These are phyloP conservation scores for Saturnispora dispora DNA, from an alignment of 805 yeast genomes.

Conservation along the genomic window DNA sequence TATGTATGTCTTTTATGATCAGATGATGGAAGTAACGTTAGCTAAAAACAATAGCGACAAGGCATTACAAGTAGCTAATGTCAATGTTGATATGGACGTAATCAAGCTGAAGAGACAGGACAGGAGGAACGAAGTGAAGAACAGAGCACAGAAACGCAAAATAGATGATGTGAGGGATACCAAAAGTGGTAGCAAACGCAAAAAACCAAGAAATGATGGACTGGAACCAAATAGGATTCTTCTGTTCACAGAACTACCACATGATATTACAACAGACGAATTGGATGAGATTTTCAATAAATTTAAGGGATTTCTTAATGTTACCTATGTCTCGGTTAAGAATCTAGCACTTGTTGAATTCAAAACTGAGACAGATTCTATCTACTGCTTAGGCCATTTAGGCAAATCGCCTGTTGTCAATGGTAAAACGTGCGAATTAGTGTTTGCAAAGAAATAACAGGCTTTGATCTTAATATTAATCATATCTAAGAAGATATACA, in stretches of 20 bases:
- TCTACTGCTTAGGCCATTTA: constrained; percentile 17
- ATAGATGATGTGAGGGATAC: constrained; percentile 16
- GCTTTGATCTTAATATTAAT: not conserved
- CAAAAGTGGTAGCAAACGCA: not conserved
- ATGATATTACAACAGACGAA: constrained; percentile 30
- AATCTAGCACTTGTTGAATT: constrained; percentile 79
- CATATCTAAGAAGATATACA: not conserved
- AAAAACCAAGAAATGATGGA: constrained; percentile 1
- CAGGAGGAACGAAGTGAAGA: constrained; percentile 12
- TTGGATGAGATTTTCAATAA: constrained; percentile 39
- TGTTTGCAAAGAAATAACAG: constrained; percentile 25
- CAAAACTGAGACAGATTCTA: constrained; percentile 43
- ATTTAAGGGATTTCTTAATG: constrained; percentile 53
- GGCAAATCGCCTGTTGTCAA: constrained; percentile 16
- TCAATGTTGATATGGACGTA: constrained; percentile 19
- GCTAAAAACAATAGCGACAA: constrained; percentile 40
- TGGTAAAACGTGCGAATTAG: constrained; percentile 17
- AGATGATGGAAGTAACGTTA: constrained; percentile 37
- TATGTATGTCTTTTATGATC: constrained; percentile 35
- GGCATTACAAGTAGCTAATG: constrained; percentile 9
- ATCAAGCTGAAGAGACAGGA: constrained; percentile 14
- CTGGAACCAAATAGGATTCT: constrained; percentile 59
- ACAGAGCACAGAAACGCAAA: constrained; percentile 12
- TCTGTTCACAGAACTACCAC: constrained; percentile 57
- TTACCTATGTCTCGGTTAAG: constrained; percentile 57